Conservation (phyloP, 371 early-diverging fungal species). For the Choanephora cucurbitarum region DNA sequence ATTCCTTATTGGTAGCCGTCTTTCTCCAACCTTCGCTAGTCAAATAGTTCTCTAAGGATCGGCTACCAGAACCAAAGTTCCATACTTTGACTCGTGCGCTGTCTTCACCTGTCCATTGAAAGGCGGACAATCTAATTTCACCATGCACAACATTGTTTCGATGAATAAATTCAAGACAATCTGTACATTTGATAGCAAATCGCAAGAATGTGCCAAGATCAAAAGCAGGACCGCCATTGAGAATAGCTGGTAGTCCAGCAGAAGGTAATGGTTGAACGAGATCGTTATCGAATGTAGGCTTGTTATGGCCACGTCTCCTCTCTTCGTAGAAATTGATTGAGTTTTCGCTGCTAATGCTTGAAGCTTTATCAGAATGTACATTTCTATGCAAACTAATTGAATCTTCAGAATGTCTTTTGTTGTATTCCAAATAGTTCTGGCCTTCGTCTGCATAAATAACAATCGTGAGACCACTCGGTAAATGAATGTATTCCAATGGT, state of each 20-base stretch:
- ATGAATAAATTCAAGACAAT: slow-evolving; percentile 48
- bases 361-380: slow-evolving; percentile 1
- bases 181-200: slow-evolving; percentile 47
- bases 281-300: neutral
- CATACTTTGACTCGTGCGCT: slow-evolving; percentile 36
- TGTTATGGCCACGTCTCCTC: neutral
- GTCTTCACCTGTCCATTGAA: slow-evolving; percentile 45
- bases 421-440: slow-evolving; percentile 23
- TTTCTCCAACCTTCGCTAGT: slow-evolving; percentile 52
- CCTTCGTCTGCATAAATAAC: slow-evolving; percentile 44
- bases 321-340: slow-evolving; percentile 3
- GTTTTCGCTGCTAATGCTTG: slow-evolving; percentile 7
- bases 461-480: slow-evolving; percentile 40
- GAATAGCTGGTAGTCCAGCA: slow-evolving; percentile 7
- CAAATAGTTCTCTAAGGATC: slow-evolving; percentile 36
- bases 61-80: slow-evolving; percentile 41
- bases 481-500: slow-evolving; percentile 40
- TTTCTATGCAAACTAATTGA: neutral
- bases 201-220: slow-evolving; percentile 48
- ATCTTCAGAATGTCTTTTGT: slow-evolving; percentile 16
- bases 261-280: slow-evolving; percentile 6
- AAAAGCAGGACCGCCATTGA: slow-evolving; percentile 17
- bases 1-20: slow-evolving; percentile 37
- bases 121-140: slow-evolving; percentile 39
- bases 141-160: slow-evolving; percentile 46